Conservation (phyloP, 1,139 yeast species). For the Taphrina wiesneri region DNA sequence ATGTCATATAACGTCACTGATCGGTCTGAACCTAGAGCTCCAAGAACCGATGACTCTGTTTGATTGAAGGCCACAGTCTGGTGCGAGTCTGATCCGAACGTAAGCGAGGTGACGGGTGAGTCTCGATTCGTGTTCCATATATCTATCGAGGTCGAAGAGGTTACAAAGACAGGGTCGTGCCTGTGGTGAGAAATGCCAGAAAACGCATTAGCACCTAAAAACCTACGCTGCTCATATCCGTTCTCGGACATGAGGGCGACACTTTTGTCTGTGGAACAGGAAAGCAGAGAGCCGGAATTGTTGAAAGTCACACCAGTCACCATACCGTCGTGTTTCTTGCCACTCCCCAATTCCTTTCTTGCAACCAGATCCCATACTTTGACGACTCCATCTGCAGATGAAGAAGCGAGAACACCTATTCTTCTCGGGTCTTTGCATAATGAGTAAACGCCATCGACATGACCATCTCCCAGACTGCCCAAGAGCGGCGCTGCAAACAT, state of each 20-base stretch:
- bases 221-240: constrained; percentile 59
- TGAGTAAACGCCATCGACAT: constrained; percentile 90
- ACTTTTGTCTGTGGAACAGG: constrained; percentile 90
- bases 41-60: constrained; percentile 84
- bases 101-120: constrained; percentile 70
- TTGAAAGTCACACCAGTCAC: constrained; percentile 85
- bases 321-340: constrained; percentile 88
- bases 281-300: constrained; percentile 63
- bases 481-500: constrained; percentile 96
- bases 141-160: constrained; percentile 88
- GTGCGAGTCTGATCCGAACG: constrained; percentile 96
- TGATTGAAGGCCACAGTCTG: constrained; percentile 80
- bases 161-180: constrained; percentile 70
- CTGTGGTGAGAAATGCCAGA: constrained; percentile 85
- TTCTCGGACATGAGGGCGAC: constrained; percentile 72
- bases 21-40: constrained; percentile 90
- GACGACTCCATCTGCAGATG: constrained; percentile 91
- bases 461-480: constrained; percentile 93
- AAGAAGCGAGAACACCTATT: constrained; percentile 78
- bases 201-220: constrained; percentile 79
- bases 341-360: constrained; percentile 70
- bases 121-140: constrained; percentile 86
- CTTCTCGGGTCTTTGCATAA: constrained; percentile 75
- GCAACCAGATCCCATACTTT: constrained; percentile 88
- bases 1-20: constrained; percentile 87